Evolutionary conservation across 1,284 basidiomycete species (phyloP).

Genomic region (Inonotus obliquus): DNA sequence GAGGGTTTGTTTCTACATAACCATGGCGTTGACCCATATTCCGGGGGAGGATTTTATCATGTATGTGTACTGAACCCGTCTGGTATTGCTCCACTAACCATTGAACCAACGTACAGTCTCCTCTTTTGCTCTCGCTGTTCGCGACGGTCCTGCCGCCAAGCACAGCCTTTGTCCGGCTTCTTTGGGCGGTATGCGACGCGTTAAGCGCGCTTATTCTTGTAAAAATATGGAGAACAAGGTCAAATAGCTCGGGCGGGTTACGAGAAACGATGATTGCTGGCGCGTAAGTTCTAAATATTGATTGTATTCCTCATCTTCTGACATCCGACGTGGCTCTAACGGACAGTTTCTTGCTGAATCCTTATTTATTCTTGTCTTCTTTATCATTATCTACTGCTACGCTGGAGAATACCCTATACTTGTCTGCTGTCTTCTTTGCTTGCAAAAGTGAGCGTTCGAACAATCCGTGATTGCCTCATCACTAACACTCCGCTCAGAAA

Average conservation of each 20-base stretch:
- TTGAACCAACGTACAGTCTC: slow-evolving; percentile 51
- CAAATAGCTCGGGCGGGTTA: slow-evolving; percentile 39
- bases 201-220: slow-evolving; percentile 63
- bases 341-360: slow-evolving; percentile 85
- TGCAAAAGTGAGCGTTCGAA: slow-evolving; percentile 46
- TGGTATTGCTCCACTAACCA: slow-evolving; percentile 14
- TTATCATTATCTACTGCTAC: slow-evolving; percentile 77
- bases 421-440: slow-evolving; percentile 72
- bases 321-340: too few species aligned
- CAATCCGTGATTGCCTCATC: background rate
- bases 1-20: slow-evolving; percentile 81
- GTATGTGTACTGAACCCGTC: slow-evolving; percentile 40
- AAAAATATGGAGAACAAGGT: slow-evolving; percentile 60
- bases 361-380: slow-evolving; percentile 77
- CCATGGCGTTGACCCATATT: slow-evolving; percentile 77
- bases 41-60: slow-evolving; percentile 80
- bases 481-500: slow-evolving; percentile 37
- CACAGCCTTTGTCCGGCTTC: slow-evolving; percentile 40
- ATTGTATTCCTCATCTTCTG: background rate
- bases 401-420: slow-evolving; percentile 69
- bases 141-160: slow-evolving; percentile 59
- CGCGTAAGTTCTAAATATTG: slow-evolving; percentile 43
- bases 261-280: slow-evolving; percentile 57
- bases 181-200: slow-evolving; percentile 73
- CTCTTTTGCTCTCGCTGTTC: slow-evolving; percentile 75